Conservation (phyloP, 2,329 filamentous ascomycete species). For the Xylaria hypoxylon region DNA sequence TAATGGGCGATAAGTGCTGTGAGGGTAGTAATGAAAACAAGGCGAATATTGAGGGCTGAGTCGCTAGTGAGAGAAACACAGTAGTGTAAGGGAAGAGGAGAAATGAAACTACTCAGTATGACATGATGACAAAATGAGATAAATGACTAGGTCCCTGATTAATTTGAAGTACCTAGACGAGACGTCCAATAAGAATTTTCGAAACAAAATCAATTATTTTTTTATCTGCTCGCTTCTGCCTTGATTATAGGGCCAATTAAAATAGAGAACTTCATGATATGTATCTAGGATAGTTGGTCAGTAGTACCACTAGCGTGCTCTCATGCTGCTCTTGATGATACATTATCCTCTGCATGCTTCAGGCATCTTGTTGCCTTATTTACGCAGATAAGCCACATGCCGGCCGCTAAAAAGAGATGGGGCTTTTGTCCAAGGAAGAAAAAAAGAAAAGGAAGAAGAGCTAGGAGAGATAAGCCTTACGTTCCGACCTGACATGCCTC, state of each 20-base stretch:
- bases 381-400: not conserved
- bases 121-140: not conserved
- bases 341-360: conserved; percentile 11
- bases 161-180: not conserved
- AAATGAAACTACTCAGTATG: not conserved
- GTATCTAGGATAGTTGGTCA: not conserved
- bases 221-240: conserved; percentile 2
- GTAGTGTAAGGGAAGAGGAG: not conserved
- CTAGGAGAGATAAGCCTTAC: not conserved
- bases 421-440: not conserved
- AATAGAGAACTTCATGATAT: not conserved
- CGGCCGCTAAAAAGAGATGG: not conserved
- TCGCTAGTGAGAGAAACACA: not conserved
- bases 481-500: not conserved
- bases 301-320: not conserved
- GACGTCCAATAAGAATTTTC: conserved; percentile 2
- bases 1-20: not conserved
- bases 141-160: not conserved
- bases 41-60: conserved; percentile 16
- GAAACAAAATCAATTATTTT: not conserved
- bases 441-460: not conserved
- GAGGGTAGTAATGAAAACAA: conserved; percentile 1
- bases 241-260: conserved; percentile 6
- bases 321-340: not conserved
- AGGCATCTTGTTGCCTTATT: conserved; percentile 14